Evolutionary conservation across 2,329 filamentous ascomycete species (phyloP), one percentile per base, ranked within the genome.

Genomic region (Aspergillus thermomutatus): DNA sequence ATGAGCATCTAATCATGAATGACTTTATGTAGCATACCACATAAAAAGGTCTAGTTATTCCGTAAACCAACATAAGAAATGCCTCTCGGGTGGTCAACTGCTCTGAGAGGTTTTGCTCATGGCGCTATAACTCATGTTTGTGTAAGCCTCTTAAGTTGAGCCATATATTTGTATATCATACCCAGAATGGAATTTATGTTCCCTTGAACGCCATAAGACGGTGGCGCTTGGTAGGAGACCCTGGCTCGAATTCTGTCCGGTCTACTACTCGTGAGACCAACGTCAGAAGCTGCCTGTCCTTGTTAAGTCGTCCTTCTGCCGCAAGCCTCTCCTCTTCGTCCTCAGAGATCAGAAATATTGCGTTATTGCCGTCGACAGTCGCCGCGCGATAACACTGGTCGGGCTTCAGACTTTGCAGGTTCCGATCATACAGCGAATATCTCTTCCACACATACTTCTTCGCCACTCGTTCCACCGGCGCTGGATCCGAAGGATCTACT

Each of bases 371-470:
- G 52, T 54, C 27, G 45, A 54, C 28, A 54, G 52, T 60, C 14
- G 53, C 55, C 54, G 43, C 25, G 14, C 41, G 46, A 49, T 52
- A 60, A 48, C 41, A 61, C 53, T 59, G 34, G 45, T 45, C 37
- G 21, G 40, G 59, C 19, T 54, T 56, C 11, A 59, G n/a, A 28
- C 41, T 56, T 25, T 58, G 26, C 21, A 58, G 21, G 48, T 61
- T 45, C 21, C 17, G n/a, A 55, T 60, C 34, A 41, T 62, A 62
- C 19, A 62, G 52, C 25, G 53, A 60, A 53, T 60, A 58, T 19
- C 55, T 37, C 21, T 62, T 62, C 58, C 26, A 52, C 49, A 48
- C 53, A 57, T 62, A 62, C 40, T 62, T 62, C 27, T 52, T n/a
- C 9, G 52, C 49, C n/a, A 58, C 25, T 55, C 46, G 26, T 45